Base-by-base conservation (phyloP, 208 protist genomes). In the Acanthamoeba healyi region DNA sequence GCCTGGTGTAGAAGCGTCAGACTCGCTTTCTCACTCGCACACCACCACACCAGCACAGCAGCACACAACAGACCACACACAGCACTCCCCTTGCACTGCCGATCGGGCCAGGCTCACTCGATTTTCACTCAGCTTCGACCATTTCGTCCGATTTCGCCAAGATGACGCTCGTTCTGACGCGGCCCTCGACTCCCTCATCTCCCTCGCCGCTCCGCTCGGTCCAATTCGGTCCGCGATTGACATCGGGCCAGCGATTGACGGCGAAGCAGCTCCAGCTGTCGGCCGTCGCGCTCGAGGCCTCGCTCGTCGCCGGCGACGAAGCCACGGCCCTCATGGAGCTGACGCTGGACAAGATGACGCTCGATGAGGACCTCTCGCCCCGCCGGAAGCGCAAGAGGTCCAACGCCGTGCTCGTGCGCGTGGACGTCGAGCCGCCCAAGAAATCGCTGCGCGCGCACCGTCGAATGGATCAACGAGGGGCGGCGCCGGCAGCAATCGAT, bases 301-400 rank as follows among this genome's bases (percentile, higher is more conserved):
- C 58, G 26, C 58, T 14, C 58, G 29, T 5, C 14, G n/a, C n/a
- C n/a, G n/a, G n/a, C n/a, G 58, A 67, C 58, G 58, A 67, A 36
- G 22, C 22, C 4, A 15, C 58, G 0, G 58, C 58, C 12, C 22
- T 67, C n/a, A 32, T 67, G 29, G 58, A 7, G 26, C 22, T 67
- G 58, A 58, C 51, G 12, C 10, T 67, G 58, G 19, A 67, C 58
- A 67, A 67, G 58, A 67, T 67, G 58, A 36, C 58, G 14, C 58
- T 67, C 9, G 58, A 67, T 5, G 29, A 63, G 22, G 56, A 67
- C 29, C 5, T 34, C n/a, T 67, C 58, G 26, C 58, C 58, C 5
- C 58, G 58, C 58, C 58, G 58, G 58, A 67, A 67, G 58, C 58
- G 58, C 58, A 67, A 67, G 58, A 67, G 58, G 58, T 36, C 58